Evolutionary conservation across 2,329 filamentous ascomycete species (phyloP).

Genomic region (Aureobasidium zeae): DNA sequence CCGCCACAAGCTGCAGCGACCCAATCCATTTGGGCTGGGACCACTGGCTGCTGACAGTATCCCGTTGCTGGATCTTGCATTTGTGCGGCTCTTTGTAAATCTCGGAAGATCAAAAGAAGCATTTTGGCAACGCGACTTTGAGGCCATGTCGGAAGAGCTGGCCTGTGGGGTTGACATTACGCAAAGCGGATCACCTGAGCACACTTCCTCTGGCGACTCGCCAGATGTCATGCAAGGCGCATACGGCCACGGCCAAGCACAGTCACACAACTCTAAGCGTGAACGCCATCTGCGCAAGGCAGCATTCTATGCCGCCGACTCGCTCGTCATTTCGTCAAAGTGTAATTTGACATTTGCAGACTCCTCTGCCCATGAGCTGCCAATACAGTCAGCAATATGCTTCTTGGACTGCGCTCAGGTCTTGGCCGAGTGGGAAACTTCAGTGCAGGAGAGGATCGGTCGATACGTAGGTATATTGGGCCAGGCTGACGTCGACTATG

Average conservation of each 20-base stretch:
- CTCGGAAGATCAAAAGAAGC: conserved; percentile 86
- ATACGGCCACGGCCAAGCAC: conserved; percentile 24
- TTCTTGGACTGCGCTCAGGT: conserved; percentile 91
- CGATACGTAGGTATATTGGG: conserved; percentile 80
- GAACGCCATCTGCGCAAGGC: conserved; percentile 86
- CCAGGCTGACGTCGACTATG: conserved; percentile 67
- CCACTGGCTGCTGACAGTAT: conserved; percentile 86
- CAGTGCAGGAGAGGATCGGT: conserved; percentile 88
- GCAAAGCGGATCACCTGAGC: conserved; percentile 42
- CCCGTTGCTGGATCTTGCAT: conserved; percentile 81
- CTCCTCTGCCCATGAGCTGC: conserved; percentile 71
- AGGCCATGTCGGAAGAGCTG: conserved; percentile 80
- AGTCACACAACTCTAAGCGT: conserved; percentile 34
- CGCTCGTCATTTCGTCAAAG: conserved; percentile 78
- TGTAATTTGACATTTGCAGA: conserved; percentile 79
- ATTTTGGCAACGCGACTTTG: conserved; percentile 90
- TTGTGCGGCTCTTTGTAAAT: conserved; percentile 86
- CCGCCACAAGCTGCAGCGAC: conserved; percentile 71
- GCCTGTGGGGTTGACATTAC: conserved; percentile 67
- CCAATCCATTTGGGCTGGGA: conserved; percentile 71
- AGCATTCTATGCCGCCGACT: conserved; percentile 91
- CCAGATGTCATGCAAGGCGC: conserved; percentile 17
- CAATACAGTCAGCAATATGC: conserved; percentile 84
- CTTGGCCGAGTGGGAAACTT: conserved; percentile 86
- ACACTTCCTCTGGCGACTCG: conserved; percentile 32